These are phyloP conservation scores for Lonicera japonica DNA, from an alignment of 129 eudicot species.

Conservation along the genomic window DNA sequence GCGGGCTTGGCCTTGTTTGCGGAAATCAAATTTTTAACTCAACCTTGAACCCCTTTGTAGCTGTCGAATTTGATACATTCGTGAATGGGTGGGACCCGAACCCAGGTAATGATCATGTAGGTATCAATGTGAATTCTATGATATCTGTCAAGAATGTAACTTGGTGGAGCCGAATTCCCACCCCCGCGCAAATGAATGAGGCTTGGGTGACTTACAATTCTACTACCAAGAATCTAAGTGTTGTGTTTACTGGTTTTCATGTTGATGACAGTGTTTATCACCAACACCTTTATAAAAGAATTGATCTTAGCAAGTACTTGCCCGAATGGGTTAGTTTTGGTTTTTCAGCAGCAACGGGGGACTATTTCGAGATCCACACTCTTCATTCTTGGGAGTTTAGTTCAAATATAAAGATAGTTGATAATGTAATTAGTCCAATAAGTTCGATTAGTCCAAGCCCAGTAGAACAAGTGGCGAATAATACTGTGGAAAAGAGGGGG, in stretches of 20 bases:
- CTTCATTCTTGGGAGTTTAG: conserved; percentile 13
- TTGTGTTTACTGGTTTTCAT: neutral
- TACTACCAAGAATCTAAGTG: conserved; percentile 9
- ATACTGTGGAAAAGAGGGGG: neutral
- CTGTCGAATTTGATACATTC: conserved; percentile 24
- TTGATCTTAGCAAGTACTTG: conserved; percentile 17
- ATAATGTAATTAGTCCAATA: neutral
- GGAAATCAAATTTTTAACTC: neutral
- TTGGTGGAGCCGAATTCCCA: conserved; percentile 6
- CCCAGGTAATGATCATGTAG: conserved; percentile 11
- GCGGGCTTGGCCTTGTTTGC: conserved; percentile 28
- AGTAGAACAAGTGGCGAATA: neutral
- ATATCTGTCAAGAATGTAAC: neutral
- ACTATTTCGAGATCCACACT: neutral
- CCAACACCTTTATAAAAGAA: neutral
- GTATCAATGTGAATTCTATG: conserved; percentile 20
- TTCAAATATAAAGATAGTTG: neutral
- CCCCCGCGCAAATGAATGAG: conserved; percentile 8
- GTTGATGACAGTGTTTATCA: neutral
- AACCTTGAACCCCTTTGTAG: conserved; percentile 20
- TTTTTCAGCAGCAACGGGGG: conserved; percentile 23
- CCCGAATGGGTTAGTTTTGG: conserved; percentile 22
- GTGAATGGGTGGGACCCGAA: neutral
- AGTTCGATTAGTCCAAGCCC: neutral
- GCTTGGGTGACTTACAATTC: conserved; percentile 27